Base-by-base conservation (phyloP, 176 grass and related monocot genomes). In the Carex cristatella region DNA sequence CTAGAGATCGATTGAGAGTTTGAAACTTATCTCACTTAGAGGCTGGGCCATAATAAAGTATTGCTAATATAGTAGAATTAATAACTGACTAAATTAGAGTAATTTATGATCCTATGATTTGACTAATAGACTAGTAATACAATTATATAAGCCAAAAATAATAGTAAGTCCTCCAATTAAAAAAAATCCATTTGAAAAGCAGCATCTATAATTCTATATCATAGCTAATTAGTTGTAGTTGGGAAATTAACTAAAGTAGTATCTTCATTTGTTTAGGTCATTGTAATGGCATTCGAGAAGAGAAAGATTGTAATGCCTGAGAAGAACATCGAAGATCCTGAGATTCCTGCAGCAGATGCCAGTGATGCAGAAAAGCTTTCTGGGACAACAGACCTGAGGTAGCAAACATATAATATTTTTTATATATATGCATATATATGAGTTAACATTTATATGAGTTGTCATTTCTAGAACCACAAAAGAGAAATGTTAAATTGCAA, bases 201-300 rank as follows among this genome's bases (percentile, higher is more conserved):
- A 30, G 61, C 61, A 9, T 8, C 1, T 27, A 62, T 27, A 7
- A 23, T 23, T 23, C 23, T 23, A 23, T 23, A 23, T 62, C 19
- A 10, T 49, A 49, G 38, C 0, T 49, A 49, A 49, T 49, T 49
- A 49, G 7, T 49, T 49, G 46, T 49, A 49, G 46, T 8, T 66
- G 3, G 35, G 67, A 42, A 70, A 70, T 70, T 19, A 44, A 44
- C 16, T 71, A 71, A 71, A 7, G 12, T 37, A 27, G n/a, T 5
- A 55, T 16, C 28, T n/a, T 58, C 6, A 30, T 18, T 40, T 83
- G 2, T 68, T 28, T 79, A 90, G 88, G 88, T 90, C 32, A 62
- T 87, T 70, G 79, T 87, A 7, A 80, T 84, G 57, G 88, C 88
- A 69, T 79, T 90, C 30, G 87, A 80, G 69, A 90, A 90, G 10